Percentiles rank a stretch among this genome's conserved stretches.
Conservation (phyloP, 352 stramenopile genomes). For the Phytophthora melonis region DNA sequence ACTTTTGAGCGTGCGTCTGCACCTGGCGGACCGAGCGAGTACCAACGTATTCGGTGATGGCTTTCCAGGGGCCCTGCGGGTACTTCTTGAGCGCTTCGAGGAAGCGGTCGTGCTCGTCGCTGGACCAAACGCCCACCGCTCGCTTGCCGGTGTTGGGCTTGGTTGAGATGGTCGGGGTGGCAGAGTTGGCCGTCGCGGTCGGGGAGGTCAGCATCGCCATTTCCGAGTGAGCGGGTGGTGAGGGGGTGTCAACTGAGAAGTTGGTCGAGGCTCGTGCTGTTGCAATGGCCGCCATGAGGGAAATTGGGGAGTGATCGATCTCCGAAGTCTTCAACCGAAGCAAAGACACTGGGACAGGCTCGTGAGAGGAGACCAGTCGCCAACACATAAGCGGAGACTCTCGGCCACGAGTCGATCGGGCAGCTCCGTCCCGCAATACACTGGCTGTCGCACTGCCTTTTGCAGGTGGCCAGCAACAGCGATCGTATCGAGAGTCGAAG, state of each 20-base stretch:
- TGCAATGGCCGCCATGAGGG: conserved; percentile 27
- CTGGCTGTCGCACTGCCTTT: conserved; percentile 5
- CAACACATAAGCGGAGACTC: conserved; percentile 33
- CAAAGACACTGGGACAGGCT: conserved; percentile 38
- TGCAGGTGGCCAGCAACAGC: background rate
- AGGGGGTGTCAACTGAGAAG: conserved; percentile 20
- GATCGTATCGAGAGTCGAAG: conserved; percentile 9
- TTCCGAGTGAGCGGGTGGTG: background rate
- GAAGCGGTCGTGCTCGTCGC: conserved; percentile 69
- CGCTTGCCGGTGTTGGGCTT: conserved; percentile 19
- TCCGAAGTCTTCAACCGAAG: conserved; percentile 8
- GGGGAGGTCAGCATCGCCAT: conserved; percentile 26
- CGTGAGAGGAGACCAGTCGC: conserved; percentile 11
- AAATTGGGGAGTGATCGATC: conserved; percentile 38
- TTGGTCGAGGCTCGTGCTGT: conserved; percentile 21
- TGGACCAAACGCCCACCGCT: conserved; percentile 59
- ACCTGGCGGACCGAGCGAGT: conserved; percentile 73
- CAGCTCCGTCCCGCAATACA: conserved; percentile 22
- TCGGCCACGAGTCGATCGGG: conserved; percentile 26
- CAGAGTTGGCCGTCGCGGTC: conserved; percentile 1
- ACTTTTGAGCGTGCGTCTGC: conserved; percentile 73
- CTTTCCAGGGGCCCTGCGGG: conserved; percentile 60
- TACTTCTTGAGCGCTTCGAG: conserved; percentile 59
- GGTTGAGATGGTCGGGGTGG: conserved; percentile 7
- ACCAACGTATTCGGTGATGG: conserved; percentile 53